Base-by-base conservation (phyloP, 2,329 filamentous ascomycete genomes). In the Penicillium crustosum region DNA sequence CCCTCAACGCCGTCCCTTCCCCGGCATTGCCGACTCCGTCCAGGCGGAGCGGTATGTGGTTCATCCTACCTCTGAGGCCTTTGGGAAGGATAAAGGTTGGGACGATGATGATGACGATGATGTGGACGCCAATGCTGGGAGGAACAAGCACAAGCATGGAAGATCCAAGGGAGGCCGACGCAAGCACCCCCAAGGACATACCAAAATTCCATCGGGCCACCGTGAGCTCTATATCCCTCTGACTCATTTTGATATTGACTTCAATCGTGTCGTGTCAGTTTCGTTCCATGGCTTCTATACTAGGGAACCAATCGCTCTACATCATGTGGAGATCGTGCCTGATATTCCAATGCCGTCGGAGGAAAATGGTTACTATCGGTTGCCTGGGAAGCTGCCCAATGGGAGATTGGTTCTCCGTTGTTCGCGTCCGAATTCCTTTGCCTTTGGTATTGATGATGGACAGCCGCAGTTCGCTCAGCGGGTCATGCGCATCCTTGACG, bases 401-500 rank as follows among this genome's bases (percentile, higher is more conserved):
- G 86, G 86, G 7, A 80, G 79, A 21, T 77, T 89, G 35, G 76
- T 86, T 45, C 84, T 89, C 66, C 78, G 82, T 7, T 89, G 87
- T 78, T 86, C 82, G 63, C 81, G 86, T 19, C 86, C 86, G 47
- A 88, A 89, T 74, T 86, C 83, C 0, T 89, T 90, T 69, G 87
- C 87, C 1, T 89, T 90, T 70, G 87, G 86, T 49, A 89, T 90
- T 61, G 87, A 89, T 68, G 87, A 90, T 70, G 87, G 87, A 23
- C 78, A 82, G 50, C 87, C 87, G 47, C 67, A 75, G 35, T 79
- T 82, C 56, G 86, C 86, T 2, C 80, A 85, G 72, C 73, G 83
- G 61, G 84, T 89, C 21, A 82, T 88, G 75, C 74, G 81, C 41
- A 84, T 87, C 53, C 77, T 90, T 65, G 80, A 83, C 21, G 81